Conservation (phyloP, 768 basidiomycete genomes). For the Boletus rufocinnamomeus region DNA sequence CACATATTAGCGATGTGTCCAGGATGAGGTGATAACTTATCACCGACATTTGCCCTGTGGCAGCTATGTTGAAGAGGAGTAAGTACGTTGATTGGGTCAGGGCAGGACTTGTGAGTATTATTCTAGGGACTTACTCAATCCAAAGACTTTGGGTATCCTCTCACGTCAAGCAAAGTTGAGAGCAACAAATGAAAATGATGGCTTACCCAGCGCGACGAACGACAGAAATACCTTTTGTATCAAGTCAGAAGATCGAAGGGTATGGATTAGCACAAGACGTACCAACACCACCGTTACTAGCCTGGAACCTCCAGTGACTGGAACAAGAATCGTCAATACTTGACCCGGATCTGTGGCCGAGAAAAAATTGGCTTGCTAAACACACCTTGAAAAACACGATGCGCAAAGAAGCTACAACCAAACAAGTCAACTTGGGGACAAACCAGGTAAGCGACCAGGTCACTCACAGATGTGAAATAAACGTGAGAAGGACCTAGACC, state of each 20-base stretch:
- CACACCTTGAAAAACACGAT: constrained; percentile 30
- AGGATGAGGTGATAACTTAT: background rate
- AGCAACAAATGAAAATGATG: background rate
- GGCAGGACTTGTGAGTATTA: background rate
- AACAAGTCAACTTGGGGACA: background rate
- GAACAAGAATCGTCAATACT: background rate
- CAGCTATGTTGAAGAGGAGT: constrained; percentile 10
- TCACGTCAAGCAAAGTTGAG: constrained; percentile 16
- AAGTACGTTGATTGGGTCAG: background rate
- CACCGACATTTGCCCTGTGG: constrained; percentile 31
- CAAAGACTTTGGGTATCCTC: constrained; percentile 25
- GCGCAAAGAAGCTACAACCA: constrained; percentile 25
- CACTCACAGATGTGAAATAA: constrained; percentile 31
- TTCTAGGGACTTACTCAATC: constrained; percentile 26
- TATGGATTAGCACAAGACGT: background rate
- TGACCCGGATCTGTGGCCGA: too few relatives aligned
- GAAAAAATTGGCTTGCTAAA: background rate
- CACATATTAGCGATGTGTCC: constrained; percentile 10
- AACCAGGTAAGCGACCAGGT: background rate
- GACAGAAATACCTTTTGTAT: constrained; percentile 20
- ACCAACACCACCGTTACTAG: constrained; percentile 21
- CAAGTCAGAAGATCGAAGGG: background rate
- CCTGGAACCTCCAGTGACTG: constrained; percentile 26
- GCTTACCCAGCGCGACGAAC: constrained; percentile 26
- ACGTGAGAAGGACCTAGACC: constrained; percentile 27